These are phyloP conservation scores for Fusarium metavorans DNA, from an alignment of 2,329 filamentous ascomycete genomes.

Conservation along the genomic window DNA sequence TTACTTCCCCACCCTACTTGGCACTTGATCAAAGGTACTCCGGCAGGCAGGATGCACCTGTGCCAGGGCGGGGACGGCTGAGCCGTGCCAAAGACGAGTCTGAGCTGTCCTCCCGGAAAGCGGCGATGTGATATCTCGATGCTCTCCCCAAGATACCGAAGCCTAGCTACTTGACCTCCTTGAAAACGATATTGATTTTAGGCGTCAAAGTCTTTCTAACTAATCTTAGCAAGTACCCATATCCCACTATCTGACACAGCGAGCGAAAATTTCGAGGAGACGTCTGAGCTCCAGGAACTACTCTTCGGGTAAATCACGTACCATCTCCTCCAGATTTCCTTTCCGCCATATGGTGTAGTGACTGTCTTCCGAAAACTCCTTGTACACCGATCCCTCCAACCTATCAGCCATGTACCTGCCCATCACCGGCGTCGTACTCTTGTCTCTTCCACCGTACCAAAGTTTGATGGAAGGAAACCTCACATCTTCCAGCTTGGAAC, in stretches of 20 bases:
- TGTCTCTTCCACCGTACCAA: background rate
- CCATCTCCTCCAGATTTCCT: background rate
- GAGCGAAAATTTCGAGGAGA: background rate
- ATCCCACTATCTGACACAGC: too few relatives aligned
- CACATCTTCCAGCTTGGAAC: background rate
- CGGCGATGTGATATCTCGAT: background rate
- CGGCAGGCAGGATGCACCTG: background rate
- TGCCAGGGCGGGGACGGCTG: background rate
- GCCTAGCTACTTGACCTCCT: background rate
- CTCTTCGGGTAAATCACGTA: background rate
- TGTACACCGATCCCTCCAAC: background rate
- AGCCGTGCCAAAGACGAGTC: background rate
- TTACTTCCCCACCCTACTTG: background rate
- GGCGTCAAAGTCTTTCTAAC: too few relatives aligned
- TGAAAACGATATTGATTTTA: background rate
- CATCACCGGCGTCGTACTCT: background rate
- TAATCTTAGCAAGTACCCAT: too few relatives aligned
- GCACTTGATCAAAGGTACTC: background rate
- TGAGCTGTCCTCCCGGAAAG: background rate
- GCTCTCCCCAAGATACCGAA: background rate
- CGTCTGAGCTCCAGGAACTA: accelerated
- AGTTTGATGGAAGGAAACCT: background rate
- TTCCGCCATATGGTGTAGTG: background rate
- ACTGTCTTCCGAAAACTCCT: background rate
- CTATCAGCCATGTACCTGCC: background rate